Percentiles rank a stretch among this genome's conserved stretches.
These are phyloP conservation scores for Kwoniella shivajii DNA, from an alignment of 1,284 basidiomycete genomes.

Conservation along the genomic window DNA sequence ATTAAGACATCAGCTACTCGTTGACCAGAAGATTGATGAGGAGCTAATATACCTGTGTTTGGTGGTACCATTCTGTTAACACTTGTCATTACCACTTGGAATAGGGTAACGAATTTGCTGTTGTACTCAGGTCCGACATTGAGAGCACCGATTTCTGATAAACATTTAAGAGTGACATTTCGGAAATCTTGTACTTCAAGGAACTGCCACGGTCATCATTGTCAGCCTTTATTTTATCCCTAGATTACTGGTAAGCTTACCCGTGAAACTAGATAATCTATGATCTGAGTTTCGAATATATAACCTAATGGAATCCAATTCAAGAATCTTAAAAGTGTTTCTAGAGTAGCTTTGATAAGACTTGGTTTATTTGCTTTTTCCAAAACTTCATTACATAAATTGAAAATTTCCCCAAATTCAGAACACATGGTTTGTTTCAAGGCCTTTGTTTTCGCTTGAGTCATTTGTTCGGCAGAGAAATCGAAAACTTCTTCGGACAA, in stretches of 20 bases:
- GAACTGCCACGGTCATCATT: constrained; percentile 63
- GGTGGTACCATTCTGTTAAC: constrained; percentile 98
- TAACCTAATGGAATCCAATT: constrained; percentile 99
- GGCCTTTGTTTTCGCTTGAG: constrained; percentile 95
- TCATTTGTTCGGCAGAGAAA: constrained; percentile 98
- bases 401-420: constrained; percentile 96
- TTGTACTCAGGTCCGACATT: constrained; percentile 99
- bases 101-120: constrained; percentile 94
- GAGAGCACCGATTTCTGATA: constrained; percentile 94
- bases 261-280: constrained; percentile 86
- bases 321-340: constrained; percentile 93
- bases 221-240: no score
- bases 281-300: constrained; percentile 98
- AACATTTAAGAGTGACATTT: constrained; percentile 95
- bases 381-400: constrained; percentile 91
- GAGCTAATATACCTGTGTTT: constrained; percentile 64
- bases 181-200: constrained; percentile 96
- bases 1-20: constrained; percentile 17
- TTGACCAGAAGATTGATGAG: background rate
- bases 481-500: constrained; percentile 99
- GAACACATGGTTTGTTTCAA: constrained; percentile 98
- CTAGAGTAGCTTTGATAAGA: constrained; percentile 91
- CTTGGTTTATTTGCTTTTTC: constrained; percentile 98
- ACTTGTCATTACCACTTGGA: constrained; percentile 97
- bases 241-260: no score